Base-by-base conservation (phyloP, 2,329 filamentous ascomycete species). In the Beauveria australis region DNA sequence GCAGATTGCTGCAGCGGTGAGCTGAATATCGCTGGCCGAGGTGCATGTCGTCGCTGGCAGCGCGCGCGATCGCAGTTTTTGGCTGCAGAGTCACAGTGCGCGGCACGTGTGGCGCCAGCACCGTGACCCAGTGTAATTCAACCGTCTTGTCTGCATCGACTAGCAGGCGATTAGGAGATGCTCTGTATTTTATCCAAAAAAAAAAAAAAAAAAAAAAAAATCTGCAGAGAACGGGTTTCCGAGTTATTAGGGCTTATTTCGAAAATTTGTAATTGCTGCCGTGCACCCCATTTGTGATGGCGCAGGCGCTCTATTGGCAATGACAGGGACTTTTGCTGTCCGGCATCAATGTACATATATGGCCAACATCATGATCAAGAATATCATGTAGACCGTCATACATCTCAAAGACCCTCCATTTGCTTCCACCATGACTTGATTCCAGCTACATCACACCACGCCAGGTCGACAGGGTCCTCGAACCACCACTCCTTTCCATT, bases 401-500 rank as follows among this genome's bases (percentile, higher is more conserved):
- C 19, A 5, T 5, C 28, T n/a, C 7, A n/a, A 26, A 40, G 9
- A 1, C 19, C 52, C 30, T 68, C 60, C 54, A 69, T 64, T 22
- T 70, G 64, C 2, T 66, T 63, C 79, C 79, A 81, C 80, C 79
- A 82, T 8, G 63, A 62, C 63, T 71, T 73, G 62, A 82, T 68
- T 2, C 75, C 76, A 2, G 67, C 66, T 10, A 80, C 77, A 67
- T 79, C 75, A 48, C 81, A 83, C 81, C 81, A 84, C 2, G 63
- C 66, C 63, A 83, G 65, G 30, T 76, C 71, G 37, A 63, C 64
- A 4, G 80, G 79, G 55, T 81, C 70, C 66, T 80, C 74, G 54
- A 78, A 78, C 81, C 81, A 83, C 81, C 81, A 84, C 9, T 48
- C 24, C 14, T 63, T 67, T 4, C 66, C 67, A 40, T 66, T 64